Conservation (phyloP, 179 eudicot genomes). For the Spergularia azorica region DNA sequence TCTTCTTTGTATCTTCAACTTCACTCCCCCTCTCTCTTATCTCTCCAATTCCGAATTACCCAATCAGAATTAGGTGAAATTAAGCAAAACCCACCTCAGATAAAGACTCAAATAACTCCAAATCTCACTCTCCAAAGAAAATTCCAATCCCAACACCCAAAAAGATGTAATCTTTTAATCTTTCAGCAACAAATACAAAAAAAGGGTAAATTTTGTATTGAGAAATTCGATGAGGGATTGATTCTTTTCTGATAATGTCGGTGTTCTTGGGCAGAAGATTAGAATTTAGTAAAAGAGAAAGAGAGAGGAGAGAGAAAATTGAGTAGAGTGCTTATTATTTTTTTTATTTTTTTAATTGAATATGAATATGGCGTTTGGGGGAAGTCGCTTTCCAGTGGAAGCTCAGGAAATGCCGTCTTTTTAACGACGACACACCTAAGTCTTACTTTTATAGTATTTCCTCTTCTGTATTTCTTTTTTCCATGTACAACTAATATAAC, state of each 20-base stretch:
- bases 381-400: slow-evolving; percentile 36
- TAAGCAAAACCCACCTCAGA: slow-evolving; percentile 27
- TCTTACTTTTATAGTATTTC: slow-evolving; percentile 22
- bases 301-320: not conserved
- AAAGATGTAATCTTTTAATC: slow-evolving; percentile 5
- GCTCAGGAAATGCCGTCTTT: slow-evolving; percentile 21
- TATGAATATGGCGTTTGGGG: slow-evolving; percentile 19
- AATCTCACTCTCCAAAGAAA: slow-evolving; percentile 4
- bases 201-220: not conserved
- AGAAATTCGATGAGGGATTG: slow-evolving; percentile 10
- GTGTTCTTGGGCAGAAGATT: slow-evolving; percentile 29
- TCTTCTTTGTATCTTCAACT: not conserved
- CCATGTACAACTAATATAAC: not conserved
- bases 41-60: slow-evolving; percentile 9
- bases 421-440: slow-evolving; percentile 33
- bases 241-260: slow-evolving; percentile 33
- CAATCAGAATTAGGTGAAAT: slow-evolving; percentile 4
- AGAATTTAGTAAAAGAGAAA: not conserved
- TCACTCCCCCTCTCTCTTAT: not conserved
- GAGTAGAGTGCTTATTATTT: not conserved
- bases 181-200: not conserved
- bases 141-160: not conserved
- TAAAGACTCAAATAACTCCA: slow-evolving; percentile 7
- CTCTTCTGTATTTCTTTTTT: slow-evolving; percentile 10
- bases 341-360: not conserved